These are phyloP conservation scores for Brasilioporus rufonigricans DNA, from an alignment of 768 basidiomycete genomes.

Conservation along the genomic window DNA sequence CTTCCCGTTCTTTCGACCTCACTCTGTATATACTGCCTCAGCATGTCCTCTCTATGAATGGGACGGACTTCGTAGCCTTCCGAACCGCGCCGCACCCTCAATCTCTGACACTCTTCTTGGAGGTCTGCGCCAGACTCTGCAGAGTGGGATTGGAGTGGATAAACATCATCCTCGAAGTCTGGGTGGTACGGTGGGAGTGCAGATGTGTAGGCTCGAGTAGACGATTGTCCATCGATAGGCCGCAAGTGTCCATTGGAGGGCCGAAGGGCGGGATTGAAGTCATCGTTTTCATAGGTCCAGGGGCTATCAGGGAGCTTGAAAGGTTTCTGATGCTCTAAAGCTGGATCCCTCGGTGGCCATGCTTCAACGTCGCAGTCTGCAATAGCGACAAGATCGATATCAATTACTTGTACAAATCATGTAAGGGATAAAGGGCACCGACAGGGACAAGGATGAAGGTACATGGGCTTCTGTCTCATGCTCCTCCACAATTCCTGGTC, in stretches of 20 bases:
- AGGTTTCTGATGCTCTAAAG: conserved; percentile 32
- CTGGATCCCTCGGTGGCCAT: conserved; percentile 80
- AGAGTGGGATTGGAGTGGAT: conserved; percentile 20
- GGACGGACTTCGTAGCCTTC: conserved; percentile 78
- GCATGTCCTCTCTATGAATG: conserved; percentile 60
- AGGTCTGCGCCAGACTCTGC: conserved; percentile 24
- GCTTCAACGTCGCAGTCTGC: conserved; percentile 37
- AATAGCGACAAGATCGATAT: conserved; percentile 10
- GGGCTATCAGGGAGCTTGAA: conserved; percentile 61
- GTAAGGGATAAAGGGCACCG: background rate
- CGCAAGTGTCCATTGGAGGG: conserved; percentile 54
- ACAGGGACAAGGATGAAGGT: background rate
- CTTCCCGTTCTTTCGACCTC: conserved; percentile 55
- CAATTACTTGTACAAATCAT: background rate
- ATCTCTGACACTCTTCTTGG: conserved; percentile 34
- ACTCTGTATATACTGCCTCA: conserved; percentile 53
- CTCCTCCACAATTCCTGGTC: conserved; percentile 9
- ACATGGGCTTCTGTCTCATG: conserved; percentile 3
- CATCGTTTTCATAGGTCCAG: conserved; percentile 82
- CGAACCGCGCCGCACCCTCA: conserved; percentile 63
- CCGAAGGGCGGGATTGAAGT: conserved; percentile 71
- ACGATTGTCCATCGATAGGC: conserved; percentile 21
- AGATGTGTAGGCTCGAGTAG: conserved; percentile 38
- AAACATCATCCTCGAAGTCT: conserved; percentile 47
- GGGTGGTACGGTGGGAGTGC: conserved; percentile 76